Evolutionary conservation across 2,329 filamentous ascomycete genomes (phyloP), one percentile per base, ranked within the genome.

Genomic region (Penicillium vulpinum): DNA sequence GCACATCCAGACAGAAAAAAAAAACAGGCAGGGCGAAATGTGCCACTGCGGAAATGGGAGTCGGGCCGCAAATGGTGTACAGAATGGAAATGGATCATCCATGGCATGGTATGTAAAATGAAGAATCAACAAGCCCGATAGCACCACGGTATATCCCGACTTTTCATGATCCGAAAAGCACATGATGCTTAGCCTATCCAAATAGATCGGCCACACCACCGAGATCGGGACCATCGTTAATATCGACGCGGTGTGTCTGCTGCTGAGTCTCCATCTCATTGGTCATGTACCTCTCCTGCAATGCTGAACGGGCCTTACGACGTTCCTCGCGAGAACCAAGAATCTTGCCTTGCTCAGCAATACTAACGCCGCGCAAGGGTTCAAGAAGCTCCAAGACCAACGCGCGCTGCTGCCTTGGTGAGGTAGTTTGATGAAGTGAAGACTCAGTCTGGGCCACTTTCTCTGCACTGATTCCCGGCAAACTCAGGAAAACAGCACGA

Each of bases 291-390:
- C 71, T 69, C 62, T 74, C 73, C 64, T 75, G 77, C 57, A 78
- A 69, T 15, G 70, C 73, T 54, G 70, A 75, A 41, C 73, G 73
- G 18, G 73, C 69, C 64, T 80, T 80, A 26, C 74, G 74, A 47
- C 73, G 70, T 53, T 76, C 75, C 61, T 75, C 70, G 21, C 69
- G 66, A 7, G 72, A 71, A 43, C 75, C 73, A 43, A 81, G 74
- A 24, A 99, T 86, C 74, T 91, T 94, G 26, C 94, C 94, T 79
- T 94, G 89, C 75, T 99, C 94, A 8, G 92, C 90, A 54, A 99
- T 90, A 66, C 92, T 93, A 6, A 97, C 88, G 0, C 94, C 94
- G 64, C 96, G 87, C 7, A 99, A 82, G 41, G 92, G 88, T 65
- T 92, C 90, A 22, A 99, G 80, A 16, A 99, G 78, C 60, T 96